Conservation (phyloP, 345 rosid species). For the Gossypium arboreum region DNA sequence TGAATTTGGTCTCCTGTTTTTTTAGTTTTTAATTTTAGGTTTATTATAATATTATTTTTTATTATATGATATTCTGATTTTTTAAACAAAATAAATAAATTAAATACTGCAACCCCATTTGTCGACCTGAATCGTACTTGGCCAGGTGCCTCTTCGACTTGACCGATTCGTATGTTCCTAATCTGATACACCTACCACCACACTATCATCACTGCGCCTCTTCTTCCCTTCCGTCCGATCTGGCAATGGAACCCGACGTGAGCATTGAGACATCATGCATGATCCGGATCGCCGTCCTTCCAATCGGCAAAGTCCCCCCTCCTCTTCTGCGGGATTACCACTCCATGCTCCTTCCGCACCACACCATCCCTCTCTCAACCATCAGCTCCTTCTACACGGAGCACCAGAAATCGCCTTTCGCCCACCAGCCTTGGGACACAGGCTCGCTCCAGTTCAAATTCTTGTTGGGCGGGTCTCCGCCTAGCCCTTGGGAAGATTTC, state of each 20-base stretch:
- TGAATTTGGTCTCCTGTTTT: no score
- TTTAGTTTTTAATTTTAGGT: no score
- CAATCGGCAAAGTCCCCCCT: constrained; percentile 72
- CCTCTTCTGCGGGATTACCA: constrained; percentile 69
- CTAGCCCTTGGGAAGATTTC: constrained; percentile 99
- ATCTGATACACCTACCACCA: constrained; percentile 24
- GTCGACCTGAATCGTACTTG: neutral
- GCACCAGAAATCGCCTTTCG: constrained; percentile 96
- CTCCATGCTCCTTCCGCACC: constrained; percentile 77
- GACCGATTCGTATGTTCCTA: constrained; percentile 10
- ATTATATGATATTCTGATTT: no score
- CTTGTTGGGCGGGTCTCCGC: constrained; percentile 91
- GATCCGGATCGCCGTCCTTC: constrained; percentile 91
- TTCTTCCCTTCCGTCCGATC: constrained; percentile 23
- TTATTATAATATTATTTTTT: no score
- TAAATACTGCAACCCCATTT: neutral
- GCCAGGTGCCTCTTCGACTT: neutral
- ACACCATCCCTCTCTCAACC: constrained; percentile 74
- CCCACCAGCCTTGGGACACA: constrained; percentile 89
- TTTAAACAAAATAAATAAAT: neutral
- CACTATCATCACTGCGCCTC: constrained; percentile 17
- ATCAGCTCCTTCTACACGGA: constrained; percentile 94
- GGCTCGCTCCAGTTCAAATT: constrained; percentile 89
- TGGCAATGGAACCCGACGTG: constrained; percentile 89
- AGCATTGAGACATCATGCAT: constrained; percentile 84